Evolutionary conservation across 805 yeast genomes (phyloP).

Genomic region (Spathaspora sp.): DNA sequence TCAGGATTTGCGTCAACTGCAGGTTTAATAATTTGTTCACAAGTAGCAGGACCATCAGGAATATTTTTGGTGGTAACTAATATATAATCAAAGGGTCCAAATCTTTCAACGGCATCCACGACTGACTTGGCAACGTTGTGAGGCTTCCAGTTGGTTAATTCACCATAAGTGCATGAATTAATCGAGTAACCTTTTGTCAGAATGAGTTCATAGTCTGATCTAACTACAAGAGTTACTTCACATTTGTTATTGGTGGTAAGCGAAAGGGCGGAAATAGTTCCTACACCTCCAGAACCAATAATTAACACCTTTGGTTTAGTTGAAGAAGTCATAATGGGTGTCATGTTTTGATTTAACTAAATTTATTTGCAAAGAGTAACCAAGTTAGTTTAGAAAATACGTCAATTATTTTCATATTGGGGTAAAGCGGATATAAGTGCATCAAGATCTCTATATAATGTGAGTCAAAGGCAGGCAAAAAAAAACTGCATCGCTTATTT

Average conservation of each 20-base stretch:
- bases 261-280: conserved; percentile 69
- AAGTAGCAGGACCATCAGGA: conserved; percentile 33
- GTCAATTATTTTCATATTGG: neutral
- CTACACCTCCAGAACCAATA: conserved; percentile 86
- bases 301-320: conserved; percentile 44
- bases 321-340: neutral
- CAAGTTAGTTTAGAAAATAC: no score
- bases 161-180: conserved; percentile 31
- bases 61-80: conserved; percentile 37
- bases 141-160: conserved; percentile 27
- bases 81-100: conserved; percentile 32
- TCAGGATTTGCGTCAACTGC: conserved; percentile 25
- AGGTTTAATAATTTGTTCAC: conserved; percentile 39
- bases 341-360: neutral
- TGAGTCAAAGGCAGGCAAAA: neutral
- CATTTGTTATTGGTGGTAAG: conserved; percentile 46
- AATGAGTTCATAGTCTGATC: conserved; percentile 34
- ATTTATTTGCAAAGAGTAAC: no score
- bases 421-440: no score
- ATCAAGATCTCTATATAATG: neutral
- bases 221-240: conserved; percentile 32
- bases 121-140: conserved; percentile 23
- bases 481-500: neutral
- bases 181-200: conserved; percentile 25
- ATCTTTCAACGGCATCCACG: conserved; percentile 20